Base-by-base conservation (phyloP, 2,329 filamentous ascomycete species). In the Domatiomyces globalis region DNA sequence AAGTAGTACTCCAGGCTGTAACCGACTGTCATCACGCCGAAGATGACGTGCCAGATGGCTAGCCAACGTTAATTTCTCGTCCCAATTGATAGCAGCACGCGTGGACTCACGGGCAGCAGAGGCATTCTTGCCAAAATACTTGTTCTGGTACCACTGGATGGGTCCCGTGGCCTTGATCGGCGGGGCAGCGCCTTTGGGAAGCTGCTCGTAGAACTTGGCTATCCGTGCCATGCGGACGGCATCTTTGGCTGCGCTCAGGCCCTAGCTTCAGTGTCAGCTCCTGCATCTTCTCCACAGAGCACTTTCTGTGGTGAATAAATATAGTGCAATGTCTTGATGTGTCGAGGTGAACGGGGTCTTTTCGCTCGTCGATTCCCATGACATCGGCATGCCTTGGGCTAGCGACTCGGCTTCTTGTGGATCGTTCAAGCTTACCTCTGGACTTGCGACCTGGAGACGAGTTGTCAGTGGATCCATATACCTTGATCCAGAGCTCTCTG, bases 1-100 rank as follows among this genome's bases (percentile, higher is more conserved):
- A 94, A 96, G 81, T 98, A 96, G 83, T 98, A 98, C 77, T 95
- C 89, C 76, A 96, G 87, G 64, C 85, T 85, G 73, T 98, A 98
- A 65, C 92, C 90, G 62, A 96, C 68, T 60, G 80, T 72, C 60
- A 95, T 73, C 57, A 98, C 74, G 67, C 80, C 76, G 62, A 78
- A 82, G 64, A 98, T 84, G 63, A 81, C 77, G 72, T 98, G 92
- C 64, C 94, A 77, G 66, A 98, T 80, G 59, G 92, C 92, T 98
- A 63, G 10, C 9, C 10, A 39, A 39, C 5, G 33, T 39, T 52
- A 55, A 12, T 53, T 33, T 48, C 15, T 10, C n/a, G 22, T 4
- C 22, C 18, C 43, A 45, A 6, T n/a, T 27, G 42, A 39, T 42
- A 22, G 43, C 45, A 54, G 12, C 18, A 45, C 10, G 33, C 33